phyloP scores from a whole-genome alignment of 345 rosid genomes.

The Populus tremula region DNA sequence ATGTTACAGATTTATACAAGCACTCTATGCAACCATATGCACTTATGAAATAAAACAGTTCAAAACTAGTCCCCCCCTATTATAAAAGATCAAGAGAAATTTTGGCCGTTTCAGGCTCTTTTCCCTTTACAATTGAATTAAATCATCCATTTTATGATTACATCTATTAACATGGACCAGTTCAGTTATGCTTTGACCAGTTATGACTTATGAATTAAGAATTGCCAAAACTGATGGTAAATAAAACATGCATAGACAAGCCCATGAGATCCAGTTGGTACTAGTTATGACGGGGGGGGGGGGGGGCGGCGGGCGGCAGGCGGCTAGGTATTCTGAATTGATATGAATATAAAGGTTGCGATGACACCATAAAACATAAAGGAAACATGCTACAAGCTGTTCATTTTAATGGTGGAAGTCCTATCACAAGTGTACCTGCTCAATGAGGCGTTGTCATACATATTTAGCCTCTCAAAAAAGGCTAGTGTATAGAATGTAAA shows the following conservation, averaged over 20 bases:
- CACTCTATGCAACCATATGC: background rate
- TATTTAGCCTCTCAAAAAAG: conserved; percentile 84
- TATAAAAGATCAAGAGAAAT: too few relatives aligned
- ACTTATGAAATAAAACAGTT: background rate
- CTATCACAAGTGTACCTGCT: conserved; percentile 52
- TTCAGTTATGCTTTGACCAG: background rate
- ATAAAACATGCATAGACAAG: background rate
- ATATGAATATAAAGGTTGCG: background rate
- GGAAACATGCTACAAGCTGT: background rate
- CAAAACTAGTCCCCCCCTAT: background rate
- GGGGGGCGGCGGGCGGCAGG: too few relatives aligned
- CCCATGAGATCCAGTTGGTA: background rate
- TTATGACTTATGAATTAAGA: background rate
- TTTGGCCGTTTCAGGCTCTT: background rate
- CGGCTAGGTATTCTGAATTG: background rate
- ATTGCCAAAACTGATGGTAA: background rate
- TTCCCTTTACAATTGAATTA: background rate
- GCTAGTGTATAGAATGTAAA: conserved; percentile 92
- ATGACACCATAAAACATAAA: background rate
- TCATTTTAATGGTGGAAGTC: background rate
- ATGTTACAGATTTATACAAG: background rate
- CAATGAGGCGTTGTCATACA: conserved; percentile 86
- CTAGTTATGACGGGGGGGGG: background rate
- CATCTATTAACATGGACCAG: background rate
- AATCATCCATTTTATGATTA: background rate